phyloP scores from a whole-genome alignment of 495 filamentous ascomycete species.

The Cercophora scortea region DNA sequence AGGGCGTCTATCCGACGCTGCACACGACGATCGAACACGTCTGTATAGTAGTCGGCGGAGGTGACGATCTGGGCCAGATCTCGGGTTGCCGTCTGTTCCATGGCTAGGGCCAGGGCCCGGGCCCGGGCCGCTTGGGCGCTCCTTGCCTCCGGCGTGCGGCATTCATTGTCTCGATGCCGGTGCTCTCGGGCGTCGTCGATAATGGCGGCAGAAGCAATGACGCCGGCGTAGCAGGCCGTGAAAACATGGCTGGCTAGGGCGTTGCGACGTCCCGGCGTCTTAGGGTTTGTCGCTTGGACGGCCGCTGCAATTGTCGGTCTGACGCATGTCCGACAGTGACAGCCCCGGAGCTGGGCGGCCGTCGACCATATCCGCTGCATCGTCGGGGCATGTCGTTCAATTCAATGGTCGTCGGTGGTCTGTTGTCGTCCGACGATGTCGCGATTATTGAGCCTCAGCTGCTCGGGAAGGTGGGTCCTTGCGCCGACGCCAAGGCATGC shows the following conservation, averaged over 20 bases:
- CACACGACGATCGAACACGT: not conserved
- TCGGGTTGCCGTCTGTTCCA: conserved; percentile 9
- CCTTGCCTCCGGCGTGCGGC: conserved; percentile 41
- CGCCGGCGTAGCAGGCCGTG: conserved; percentile 63
- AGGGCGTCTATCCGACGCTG: not conserved
- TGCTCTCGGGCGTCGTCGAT: conserved; percentile 58
- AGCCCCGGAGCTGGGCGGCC: conserved; percentile 53
- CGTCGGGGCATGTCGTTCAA: conserved; percentile 28
- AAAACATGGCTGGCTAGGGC: conserved; percentile 53
- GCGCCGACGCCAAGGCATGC: no score
- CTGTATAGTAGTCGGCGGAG: not conserved
- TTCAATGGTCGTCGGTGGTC: conserved; percentile 3
- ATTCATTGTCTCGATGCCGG: conserved; percentile 54
- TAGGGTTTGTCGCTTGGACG: conserved; percentile 5
- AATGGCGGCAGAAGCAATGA: conserved; percentile 64
- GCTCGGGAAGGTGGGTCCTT: no score
- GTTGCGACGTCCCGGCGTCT: conserved; percentile 38
- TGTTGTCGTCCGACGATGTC: not conserved
- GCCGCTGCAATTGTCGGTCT: conserved; percentile 38
- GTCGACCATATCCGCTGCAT: conserved; percentile 72
- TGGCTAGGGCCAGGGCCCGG: not conserved
- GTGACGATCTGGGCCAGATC: conserved; percentile 13
- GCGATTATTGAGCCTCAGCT: no score
- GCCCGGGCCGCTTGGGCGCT: not conserved
- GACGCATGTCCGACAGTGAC: conserved; percentile 57